Conservation (phyloP, 331 rosid genomes). For the Pyracantha coccinea region DNA sequence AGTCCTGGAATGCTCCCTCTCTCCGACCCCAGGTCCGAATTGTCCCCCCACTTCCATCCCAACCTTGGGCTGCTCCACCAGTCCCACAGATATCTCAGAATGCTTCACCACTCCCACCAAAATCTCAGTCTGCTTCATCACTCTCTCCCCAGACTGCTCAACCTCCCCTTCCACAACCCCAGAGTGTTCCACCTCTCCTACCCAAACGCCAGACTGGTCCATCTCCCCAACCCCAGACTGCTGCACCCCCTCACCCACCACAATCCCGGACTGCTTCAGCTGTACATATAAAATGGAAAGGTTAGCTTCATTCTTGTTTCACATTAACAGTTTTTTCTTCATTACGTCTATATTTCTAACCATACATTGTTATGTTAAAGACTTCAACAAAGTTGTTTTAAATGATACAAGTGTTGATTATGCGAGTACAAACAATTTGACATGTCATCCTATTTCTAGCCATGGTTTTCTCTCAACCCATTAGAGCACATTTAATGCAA, state of each 20-base stretch:
- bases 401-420: background rate
- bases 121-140: slow-evolving; percentile 3
- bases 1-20: background rate
- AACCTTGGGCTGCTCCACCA: background rate
- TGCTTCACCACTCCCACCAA: background rate
- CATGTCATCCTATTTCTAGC: background rate
- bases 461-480: background rate
- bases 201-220: background rate
- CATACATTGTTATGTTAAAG: no score
- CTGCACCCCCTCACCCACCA: slow-evolving; percentile 1
- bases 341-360: background rate
- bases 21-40: background rate
- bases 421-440: background rate
- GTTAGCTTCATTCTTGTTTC: slow-evolving; percentile 21
- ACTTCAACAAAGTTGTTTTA: no score
- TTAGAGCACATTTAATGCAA: background rate
- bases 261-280: background rate
- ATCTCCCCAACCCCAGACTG: background rate
- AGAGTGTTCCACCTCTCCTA: background rate
- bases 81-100: background rate
- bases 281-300: slow-evolving; percentile 25
- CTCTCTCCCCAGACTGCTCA: background rate
- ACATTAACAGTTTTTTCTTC: background rate
- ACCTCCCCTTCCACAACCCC: background rate
- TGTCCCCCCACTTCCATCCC: slow-evolving; percentile 2